phyloP scores from a whole-genome alignment of 352 stramenopile genomes.

The Thalassiosira mediterranea region DNA sequence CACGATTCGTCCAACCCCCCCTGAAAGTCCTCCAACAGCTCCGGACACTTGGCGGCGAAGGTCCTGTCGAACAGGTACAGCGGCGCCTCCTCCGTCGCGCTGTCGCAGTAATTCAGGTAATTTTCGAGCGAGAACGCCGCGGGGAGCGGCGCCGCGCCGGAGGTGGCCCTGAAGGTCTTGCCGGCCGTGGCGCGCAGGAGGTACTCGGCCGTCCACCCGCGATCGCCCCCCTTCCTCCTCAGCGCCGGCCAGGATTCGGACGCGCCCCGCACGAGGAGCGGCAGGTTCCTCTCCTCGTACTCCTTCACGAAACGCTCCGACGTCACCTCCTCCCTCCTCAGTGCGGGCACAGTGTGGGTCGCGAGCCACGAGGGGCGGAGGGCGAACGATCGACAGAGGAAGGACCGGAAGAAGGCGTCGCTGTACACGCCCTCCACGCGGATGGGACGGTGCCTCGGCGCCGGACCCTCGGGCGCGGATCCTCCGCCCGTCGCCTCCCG shows the following conservation, averaged over 20 bases:
- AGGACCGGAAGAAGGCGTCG: constrained; percentile 76
- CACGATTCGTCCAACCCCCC: constrained; percentile 58
- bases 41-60: constrained; percentile 87
- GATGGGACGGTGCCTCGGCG: constrained; percentile 60
- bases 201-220: constrained; percentile 65
- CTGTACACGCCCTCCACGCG: constrained; percentile 70
- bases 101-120: constrained; percentile 69
- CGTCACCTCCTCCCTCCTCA: constrained; percentile 51
- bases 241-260: constrained; percentile 56
- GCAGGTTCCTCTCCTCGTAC: constrained; percentile 74
- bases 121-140: constrained; percentile 67
- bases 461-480: constrained; percentile 3
- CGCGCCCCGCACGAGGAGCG: constrained; percentile 69
- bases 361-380: constrained; percentile 60
- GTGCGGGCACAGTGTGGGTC: constrained; percentile 43
- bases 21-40: constrained; percentile 75
- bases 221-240: no score
- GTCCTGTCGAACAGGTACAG: constrained; percentile 97
- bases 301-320: constrained; percentile 57
- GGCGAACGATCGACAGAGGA: constrained; percentile 76
- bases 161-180: constrained; percentile 72
- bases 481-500: not conserved
- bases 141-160: constrained; percentile 65
- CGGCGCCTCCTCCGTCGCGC: constrained; percentile 83
- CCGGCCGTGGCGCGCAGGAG: constrained; percentile 34